These are phyloP conservation scores for Exophiala bonariae DNA, from an alignment of 2,329 filamentous ascomycete species.

Conservation along the genomic window DNA sequence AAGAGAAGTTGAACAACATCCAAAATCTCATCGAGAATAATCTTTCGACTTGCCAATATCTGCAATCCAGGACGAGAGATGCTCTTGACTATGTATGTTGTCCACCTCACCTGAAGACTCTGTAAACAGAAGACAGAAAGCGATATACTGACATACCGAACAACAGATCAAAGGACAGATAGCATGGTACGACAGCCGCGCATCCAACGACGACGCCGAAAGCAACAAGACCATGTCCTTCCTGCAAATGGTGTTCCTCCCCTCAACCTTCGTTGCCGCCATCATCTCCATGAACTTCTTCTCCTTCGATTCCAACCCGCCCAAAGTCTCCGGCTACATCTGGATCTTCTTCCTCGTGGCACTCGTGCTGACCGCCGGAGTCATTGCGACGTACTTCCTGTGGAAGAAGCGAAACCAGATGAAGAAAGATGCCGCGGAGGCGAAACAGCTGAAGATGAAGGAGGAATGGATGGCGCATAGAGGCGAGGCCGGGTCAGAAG, in stretches of 20 bases:
- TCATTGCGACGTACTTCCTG: slow-evolving; percentile 8
- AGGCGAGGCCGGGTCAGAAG: no score
- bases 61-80: slow-evolving; percentile 13
- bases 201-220: slow-evolving; percentile 14
- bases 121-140: no score
- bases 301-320: slow-evolving; percentile 4
- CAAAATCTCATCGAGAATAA: slow-evolving; percentile 16
- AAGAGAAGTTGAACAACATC: slow-evolving; percentile 17
- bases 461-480: no score
- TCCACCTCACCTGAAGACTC: no score
- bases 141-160: not conserved
- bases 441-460: no score
- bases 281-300: slow-evolving; percentile 16
- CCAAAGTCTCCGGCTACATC: slow-evolving; percentile 6
- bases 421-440: not conserved
- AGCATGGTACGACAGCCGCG: slow-evolving; percentile 7
- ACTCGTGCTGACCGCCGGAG: slow-evolving; percentile 5
- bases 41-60: slow-evolving; percentile 9
- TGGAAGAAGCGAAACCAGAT: slow-evolving; percentile 8
- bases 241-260: slow-evolving; percentile 14
- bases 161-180: slow-evolving; percentile 14
- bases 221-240: slow-evolving; percentile 16
- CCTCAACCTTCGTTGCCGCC: slow-evolving; percentile 14
- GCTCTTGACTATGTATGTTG: slow-evolving; percentile 15
- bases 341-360: slow-evolving; percentile 16